phyloP scores from a whole-genome alignment of 768 basidiomycete genomes.

The Zangia roseola region DNA sequence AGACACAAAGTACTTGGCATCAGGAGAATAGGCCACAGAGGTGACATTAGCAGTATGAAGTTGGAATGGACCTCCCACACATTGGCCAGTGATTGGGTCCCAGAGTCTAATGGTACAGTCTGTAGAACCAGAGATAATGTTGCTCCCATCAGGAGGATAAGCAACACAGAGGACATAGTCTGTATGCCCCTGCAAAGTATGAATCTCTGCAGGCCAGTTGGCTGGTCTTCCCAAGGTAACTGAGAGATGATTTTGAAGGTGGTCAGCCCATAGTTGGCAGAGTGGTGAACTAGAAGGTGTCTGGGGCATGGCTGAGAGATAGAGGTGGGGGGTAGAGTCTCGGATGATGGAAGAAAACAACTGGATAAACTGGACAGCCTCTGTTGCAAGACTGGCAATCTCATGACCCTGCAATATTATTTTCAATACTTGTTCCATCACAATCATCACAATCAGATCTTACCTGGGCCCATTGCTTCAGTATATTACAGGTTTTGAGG shows the following conservation, averaged over 20 bases:
- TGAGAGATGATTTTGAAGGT: constrained; percentile 15
- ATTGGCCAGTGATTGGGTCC: constrained; percentile 16
- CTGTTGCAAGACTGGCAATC: constrained; percentile 18
- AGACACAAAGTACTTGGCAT: constrained; percentile 20
- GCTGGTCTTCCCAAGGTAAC: constrained; percentile 7
- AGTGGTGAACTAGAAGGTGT: constrained; percentile 28
- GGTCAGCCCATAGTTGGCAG: constrained; percentile 19
- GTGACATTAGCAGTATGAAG: not conserved
- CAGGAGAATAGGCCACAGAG: constrained; percentile 25
- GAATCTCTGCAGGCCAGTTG: constrained; percentile 19
- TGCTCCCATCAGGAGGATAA: constrained; percentile 22
- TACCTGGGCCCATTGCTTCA: constrained; percentile 22
- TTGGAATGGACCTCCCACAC: constrained; percentile 3
- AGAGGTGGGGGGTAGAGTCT: constrained; percentile 37
- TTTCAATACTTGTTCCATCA: not conserved
- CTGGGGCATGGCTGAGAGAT: constrained; percentile 39
- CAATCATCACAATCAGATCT: too few relatives aligned
- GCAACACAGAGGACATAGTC: constrained; percentile 11
- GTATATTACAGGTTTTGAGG: constrained; percentile 5
- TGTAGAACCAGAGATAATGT: constrained; percentile 25
- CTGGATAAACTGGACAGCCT: constrained; percentile 30
- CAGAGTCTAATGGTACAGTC: constrained; percentile 24
- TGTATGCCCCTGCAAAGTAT: constrained; percentile 15
- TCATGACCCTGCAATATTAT: constrained; percentile 9
- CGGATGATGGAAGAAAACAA: constrained; percentile 30